A percentile compares a stretch with the other conserved stretches of the same genome.
These are phyloP conservation scores for Starmerella stigmatis DNA, from an alignment of 805 yeast species.

Conservation along the genomic window DNA sequence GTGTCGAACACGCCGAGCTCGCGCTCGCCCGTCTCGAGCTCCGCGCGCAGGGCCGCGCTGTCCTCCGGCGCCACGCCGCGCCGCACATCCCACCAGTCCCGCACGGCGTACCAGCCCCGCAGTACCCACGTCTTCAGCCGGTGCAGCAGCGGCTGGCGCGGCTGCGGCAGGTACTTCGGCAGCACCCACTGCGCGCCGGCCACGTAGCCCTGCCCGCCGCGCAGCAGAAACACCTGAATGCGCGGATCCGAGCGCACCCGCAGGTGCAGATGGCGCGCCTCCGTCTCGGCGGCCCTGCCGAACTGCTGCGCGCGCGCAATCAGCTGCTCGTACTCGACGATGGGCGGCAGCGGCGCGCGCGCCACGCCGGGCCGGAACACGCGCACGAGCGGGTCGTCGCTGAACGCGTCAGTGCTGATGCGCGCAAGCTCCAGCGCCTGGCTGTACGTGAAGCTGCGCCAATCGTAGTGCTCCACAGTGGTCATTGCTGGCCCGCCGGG, in stretches of 20 bases:
- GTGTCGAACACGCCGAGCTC: conserved; percentile 7
- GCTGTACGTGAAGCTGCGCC: background rate
- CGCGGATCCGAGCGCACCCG: conserved; percentile 1
- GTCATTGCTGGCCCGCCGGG: too few relatives aligned
- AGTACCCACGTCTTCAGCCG: conserved; percentile 2
- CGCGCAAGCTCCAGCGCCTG: conserved; percentile 1
- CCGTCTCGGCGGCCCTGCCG: background rate
- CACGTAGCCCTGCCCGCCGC: conserved; percentile 6
- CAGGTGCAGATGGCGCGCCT: conserved; percentile 1
- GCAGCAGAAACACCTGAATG: conserved; percentile 4
- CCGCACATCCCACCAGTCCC: background rate
- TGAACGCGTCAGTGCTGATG: conserved; percentile 6
- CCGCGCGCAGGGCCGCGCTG: conserved; percentile 2
- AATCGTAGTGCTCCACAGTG: conserved; percentile 3
- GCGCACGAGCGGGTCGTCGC: conserved; percentile 5
- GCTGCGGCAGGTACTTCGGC: conserved; percentile 11
- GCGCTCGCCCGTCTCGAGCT: conserved; percentile 3
- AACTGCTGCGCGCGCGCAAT: conserved; percentile 1
- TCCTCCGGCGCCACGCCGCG: background rate
- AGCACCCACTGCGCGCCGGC: conserved; percentile 9
- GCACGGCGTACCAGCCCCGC: background rate
- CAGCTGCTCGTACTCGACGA: conserved; percentile 10
- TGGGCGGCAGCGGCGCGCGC: conserved; percentile 2
- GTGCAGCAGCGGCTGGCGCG: background rate
- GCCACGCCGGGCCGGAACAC: conserved; percentile 5